Evolutionary conservation across 441 rosid species (phyloP).

Genomic region (Populus trichocarpa): DNA sequence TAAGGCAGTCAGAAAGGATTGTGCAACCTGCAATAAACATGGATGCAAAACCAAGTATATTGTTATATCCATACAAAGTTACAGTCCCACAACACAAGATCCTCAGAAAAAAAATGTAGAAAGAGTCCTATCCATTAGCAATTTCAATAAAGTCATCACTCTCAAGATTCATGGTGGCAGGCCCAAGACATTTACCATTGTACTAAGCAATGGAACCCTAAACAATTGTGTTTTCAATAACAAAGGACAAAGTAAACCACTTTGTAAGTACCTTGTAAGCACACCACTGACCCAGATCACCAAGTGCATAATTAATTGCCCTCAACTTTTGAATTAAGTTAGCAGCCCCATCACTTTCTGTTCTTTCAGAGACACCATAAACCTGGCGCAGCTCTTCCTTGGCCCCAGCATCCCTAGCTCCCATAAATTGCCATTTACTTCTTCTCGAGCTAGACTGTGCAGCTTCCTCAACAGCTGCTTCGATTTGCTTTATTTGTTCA

Average conservation of each 20-base stretch:
- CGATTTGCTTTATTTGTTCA: slow-evolving; percentile 92
- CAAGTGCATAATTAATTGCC: slow-evolving; percentile 92
- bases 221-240: background rate
- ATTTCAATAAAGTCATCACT: background rate
- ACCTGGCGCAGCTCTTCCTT: slow-evolving; percentile 96
- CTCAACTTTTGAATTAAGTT: slow-evolving; percentile 93
- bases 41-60: background rate
- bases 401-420: slow-evolving; percentile 99
- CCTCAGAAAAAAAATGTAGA: background rate
- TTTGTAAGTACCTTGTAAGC: slow-evolving; percentile 77
- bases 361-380: slow-evolving; percentile 97
- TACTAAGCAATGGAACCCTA: background rate
- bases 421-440: slow-evolving; percentile 99
- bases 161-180: background rate
- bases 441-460: slow-evolving; percentile 83
- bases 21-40: slow-evolving; percentile 73
- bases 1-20: slow-evolving; percentile 85
- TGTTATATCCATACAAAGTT: background rate
- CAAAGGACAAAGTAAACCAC: slow-evolving; percentile 10
- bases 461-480: slow-evolving; percentile 86
- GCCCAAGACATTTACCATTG: background rate
- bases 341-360: slow-evolving; percentile 99
- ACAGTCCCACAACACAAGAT: background rate
- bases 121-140: background rate
- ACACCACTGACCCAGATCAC: slow-evolving; percentile 99